Evolutionary conservation across 805 yeast species (phyloP), one percentile per base, ranked within the genome.

Genomic region (Osmozyma mogii): DNA sequence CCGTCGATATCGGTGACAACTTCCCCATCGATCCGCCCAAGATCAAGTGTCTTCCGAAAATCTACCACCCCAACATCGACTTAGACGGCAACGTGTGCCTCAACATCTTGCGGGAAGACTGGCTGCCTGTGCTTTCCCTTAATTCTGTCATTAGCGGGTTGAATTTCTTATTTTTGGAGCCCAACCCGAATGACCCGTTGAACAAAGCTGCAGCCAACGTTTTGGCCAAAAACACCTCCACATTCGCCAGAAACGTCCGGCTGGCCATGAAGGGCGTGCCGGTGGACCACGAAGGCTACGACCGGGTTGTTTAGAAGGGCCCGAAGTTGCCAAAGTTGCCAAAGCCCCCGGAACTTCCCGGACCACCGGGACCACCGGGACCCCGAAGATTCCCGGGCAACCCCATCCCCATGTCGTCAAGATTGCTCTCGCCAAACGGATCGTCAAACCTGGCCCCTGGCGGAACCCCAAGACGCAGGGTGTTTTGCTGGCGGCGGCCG

Each of bases 1-100:
- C 64, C n/a, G 72, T 88, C 26, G 62, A 59, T 18, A 66, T 88
- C 23, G 72, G 74, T 28, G 75, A 74, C 23, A 78, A 75, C 41
- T 89, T 78, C 55, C 98, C 98, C 2, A 92, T 88, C 34, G 92
- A 83, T 29, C 87, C 96, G 6, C 98, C 98, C 7, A 82, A 77
- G 48, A 85, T 87, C 31, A 68, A 70, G 41, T 81, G 94, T 44
- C 30, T 64, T 17, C 70, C 76, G 30, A 76, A 68, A 47, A 83
- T 89, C 4, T 89, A 82, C 56, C 98, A 89, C 51, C 98, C 98
- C 9, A 89, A 89, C 49, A 89, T 89, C 40, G 96, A 89, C 51
- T 50, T 74, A 13, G 80, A 83, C 25, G 97, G 97, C 0, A 89
- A 87, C 49, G 83, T 89, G 5, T 89, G 98, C 50, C 66, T 89